These are phyloP conservation scores for Plasmodium vivax DNA, from an alignment of 169 alveolate genomes.

Conservation along the genomic window DNA sequence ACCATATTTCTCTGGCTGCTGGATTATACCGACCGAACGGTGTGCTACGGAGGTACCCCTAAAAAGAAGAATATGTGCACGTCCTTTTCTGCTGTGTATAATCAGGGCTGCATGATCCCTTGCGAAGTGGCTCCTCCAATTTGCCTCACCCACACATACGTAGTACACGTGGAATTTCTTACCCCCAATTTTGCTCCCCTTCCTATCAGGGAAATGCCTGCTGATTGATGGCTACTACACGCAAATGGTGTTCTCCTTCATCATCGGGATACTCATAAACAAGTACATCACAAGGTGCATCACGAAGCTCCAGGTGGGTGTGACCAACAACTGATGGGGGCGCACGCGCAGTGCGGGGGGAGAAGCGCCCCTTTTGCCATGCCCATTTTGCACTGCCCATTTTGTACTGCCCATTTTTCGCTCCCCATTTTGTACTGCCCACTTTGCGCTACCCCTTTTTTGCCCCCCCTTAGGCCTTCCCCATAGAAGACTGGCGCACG, in stretches of 20 bases:
- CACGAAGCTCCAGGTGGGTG: conserved; percentile 66
- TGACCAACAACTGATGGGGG: neutral
- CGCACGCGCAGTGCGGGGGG: neutral
- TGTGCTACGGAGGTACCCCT: conserved; percentile 58
- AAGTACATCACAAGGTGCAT: conserved; percentile 52
- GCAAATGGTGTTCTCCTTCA: conserved; percentile 74
- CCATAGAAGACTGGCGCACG: conserved; percentile 72
- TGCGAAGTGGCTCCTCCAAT: neutral
- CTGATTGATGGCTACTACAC: conserved; percentile 76
- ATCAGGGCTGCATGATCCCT: neutral
- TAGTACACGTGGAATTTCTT: neutral
- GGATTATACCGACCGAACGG: conserved; percentile 76
- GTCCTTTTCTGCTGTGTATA: neutral
- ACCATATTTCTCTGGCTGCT: conserved; percentile 76
- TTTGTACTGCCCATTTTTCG: neutral
- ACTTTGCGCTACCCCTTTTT: neutral
- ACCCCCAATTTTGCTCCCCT: neutral
- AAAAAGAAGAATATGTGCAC: neutral
- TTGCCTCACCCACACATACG: neutral
- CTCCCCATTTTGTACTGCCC: neutral
- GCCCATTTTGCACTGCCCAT: neutral
- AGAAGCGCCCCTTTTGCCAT: neutral
- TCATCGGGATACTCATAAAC: conserved; percentile 72
- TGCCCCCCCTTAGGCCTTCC: conserved; percentile 19
- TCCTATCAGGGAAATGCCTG: conserved; percentile 53